Evolutionary conservation across 352 stramenopile species (phyloP), one percentile per base, ranked within the genome.

Genomic region (Peronospora tabacina): DNA sequence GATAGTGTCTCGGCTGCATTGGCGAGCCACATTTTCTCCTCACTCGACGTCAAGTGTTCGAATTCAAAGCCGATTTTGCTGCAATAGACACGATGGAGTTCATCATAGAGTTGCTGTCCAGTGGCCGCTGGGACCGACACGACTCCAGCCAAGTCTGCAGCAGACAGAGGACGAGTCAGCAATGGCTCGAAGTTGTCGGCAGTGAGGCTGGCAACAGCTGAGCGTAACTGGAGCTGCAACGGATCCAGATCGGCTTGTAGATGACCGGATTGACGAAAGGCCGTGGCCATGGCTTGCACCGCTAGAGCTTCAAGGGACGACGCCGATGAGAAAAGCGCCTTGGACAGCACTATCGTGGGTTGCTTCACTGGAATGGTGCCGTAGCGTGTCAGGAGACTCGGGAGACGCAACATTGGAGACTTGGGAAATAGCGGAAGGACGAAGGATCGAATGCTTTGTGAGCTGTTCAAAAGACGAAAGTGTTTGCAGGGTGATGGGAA

Each of bases 41-140:
- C 61, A 1, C 49, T 3, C 0, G 68, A 75, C 17, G 72, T 70
- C 11, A 91, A 32, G 55, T 93, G 67, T 65, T 86, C 66, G 53
- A 90, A 90, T 64, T 94, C 81, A 48, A 83, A 85, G 24, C 82
- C 80, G 9, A 87, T 82, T 55, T 87, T 85, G 24, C 80, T 72
- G 54, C 77, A 90, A 56, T 94, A 94, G 15, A 68, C 59, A 11
- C 56, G 52, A 16, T 72, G 66, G 26, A 92, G 49, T 35, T 79
- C 59, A 10, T 84, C 68, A 59, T 85, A 90, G 26, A 81, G 57
- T 28, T 71, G 56, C 29, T 82, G 61, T 8, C 74, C 73, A 13
- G 50, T 75, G 7, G 52, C 20, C 0, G 49, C 60, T 12, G 58
- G 17, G 3, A 68, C 22, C 1, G 68, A 60, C 16, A 74, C 44